phyloP scores from a whole-genome alignment of 306 rosid species.

The Glycine soja region DNA sequence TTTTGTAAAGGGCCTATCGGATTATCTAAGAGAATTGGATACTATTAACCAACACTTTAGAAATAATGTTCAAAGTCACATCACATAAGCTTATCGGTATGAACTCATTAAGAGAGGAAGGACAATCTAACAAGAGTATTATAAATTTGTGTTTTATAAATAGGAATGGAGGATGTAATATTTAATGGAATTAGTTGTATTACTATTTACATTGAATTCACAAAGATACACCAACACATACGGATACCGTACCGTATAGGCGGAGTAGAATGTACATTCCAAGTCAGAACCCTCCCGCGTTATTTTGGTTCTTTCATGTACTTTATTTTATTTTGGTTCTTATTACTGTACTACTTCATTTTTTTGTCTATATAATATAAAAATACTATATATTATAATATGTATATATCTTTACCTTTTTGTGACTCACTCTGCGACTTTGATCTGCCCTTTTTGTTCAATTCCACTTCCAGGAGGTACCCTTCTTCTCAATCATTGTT shows the following conservation, averaged over 20 bases:
- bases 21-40: too few species aligned
- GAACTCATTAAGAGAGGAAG: too few species aligned
- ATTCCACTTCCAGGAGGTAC: slow-evolving; percentile 21
- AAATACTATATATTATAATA: neutral
- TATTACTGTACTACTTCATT: neutral
- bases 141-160: too few species aligned
- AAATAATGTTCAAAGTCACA: too few species aligned
- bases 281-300: neutral
- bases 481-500: neutral
- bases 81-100: too few species aligned
- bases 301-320: neutral
- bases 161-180: too few species aligned
- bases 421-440: neutral
- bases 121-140: too few species aligned
- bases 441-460: slow-evolving; percentile 44
- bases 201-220: neutral
- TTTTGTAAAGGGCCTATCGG: too few species aligned
- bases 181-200: neutral
- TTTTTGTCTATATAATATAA: neutral
- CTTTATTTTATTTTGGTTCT: neutral
- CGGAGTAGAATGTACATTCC: neutral
- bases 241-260: neutral
- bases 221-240: neutral
- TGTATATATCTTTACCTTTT: neutral
- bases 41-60: too few species aligned